Base-by-base conservation (phyloP, 1,139 yeast species). In the Arxiozyma slooffiae region DNA sequence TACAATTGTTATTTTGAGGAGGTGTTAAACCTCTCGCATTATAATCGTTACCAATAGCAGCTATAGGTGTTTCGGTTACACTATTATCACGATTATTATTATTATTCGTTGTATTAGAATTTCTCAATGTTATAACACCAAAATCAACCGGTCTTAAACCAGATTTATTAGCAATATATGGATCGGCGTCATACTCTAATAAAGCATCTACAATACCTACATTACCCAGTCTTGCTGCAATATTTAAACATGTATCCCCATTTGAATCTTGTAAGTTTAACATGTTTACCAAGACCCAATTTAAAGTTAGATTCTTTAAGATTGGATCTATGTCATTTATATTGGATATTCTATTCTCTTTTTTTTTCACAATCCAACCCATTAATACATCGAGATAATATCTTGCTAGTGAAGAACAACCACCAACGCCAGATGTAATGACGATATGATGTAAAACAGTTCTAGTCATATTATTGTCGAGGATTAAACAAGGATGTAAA, bases 391-490 rank as follows among this genome's bases (percentile, higher is more conserved):
- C 86, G 48, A 85, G 68, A 62, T 92, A 90, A 66, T 86, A 89
- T 56, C 84, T 79, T 44, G 82, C 77, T 0, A 90, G 85, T 34
- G 80, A 79, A 47, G 81, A 74, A 54, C 89, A 72, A 9, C 85
- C 86, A 48, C 80, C 77, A 60, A 82, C 79, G 0, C 88, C 89
- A 5, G 89, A 84, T 0, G 87, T 82, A 42, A 82, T 68, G 2
- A 95, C 89, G 55, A 92, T 88, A 63, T 92, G 97, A 68, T 94
- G 99, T 45, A 94, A 69, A n/a, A 92, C 85, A 0, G 96, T 85
- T 53, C 96, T 80, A 37, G 87, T 85, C 59, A 79, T 77, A 52
- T 80, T 78, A 63, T 94, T 98, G 14, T 85, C 75, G 22, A 85
- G 69, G 5, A 85, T 74, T 30, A 89, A 75, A 42, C 94, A 84